Conservation (phyloP, 192 early-diverging fungal species). For the Pilobolus umbonatus region DNA sequence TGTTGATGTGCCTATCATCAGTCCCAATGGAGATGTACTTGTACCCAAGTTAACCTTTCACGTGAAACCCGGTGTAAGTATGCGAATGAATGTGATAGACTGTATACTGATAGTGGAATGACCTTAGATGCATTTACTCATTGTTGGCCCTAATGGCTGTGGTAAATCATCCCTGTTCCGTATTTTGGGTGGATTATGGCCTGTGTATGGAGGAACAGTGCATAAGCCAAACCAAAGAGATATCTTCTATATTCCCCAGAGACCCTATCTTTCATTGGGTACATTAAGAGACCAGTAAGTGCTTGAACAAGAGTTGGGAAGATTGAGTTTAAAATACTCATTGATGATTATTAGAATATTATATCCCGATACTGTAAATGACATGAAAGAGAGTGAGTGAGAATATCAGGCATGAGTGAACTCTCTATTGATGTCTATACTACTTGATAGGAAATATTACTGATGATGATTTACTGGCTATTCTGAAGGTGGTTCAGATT, state of each 20-base stretch:
- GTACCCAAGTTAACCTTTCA: slow-evolving; percentile 81
- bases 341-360: slow-evolving; percentile 59
- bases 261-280: slow-evolving; percentile 93
- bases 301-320: neutral
- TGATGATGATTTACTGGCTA: slow-evolving; percentile 73
- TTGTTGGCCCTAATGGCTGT: slow-evolving; percentile 93
- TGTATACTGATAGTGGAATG: neutral
- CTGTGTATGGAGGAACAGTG: slow-evolving; percentile 82
- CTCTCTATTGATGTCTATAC: no score
- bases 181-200: slow-evolving; percentile 95
- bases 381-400: slow-evolving; percentile 67
- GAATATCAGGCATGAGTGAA: no score
- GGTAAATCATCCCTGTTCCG: slow-evolving; percentile 95
- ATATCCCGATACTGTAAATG: slow-evolving; percentile 84
- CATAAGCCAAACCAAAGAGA: slow-evolving; percentile 72
- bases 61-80: slow-evolving; percentile 70
- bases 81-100: slow-evolving; percentile 16
- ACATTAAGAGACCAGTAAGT: slow-evolving; percentile 82
- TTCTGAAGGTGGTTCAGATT: slow-evolving; percentile 83
- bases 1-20: slow-evolving; percentile 86
- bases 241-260: slow-evolving; percentile 98
- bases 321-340: slow-evolving; percentile 8
- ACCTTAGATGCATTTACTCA: slow-evolving; percentile 66
- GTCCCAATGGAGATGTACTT: slow-evolving; percentile 92
- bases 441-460: no score